Percentiles rank a stretch among this genome's conserved stretches.
Evolutionary conservation across 257 asterid species (phyloP).

Genomic region (Ligustrum vulgare): DNA sequence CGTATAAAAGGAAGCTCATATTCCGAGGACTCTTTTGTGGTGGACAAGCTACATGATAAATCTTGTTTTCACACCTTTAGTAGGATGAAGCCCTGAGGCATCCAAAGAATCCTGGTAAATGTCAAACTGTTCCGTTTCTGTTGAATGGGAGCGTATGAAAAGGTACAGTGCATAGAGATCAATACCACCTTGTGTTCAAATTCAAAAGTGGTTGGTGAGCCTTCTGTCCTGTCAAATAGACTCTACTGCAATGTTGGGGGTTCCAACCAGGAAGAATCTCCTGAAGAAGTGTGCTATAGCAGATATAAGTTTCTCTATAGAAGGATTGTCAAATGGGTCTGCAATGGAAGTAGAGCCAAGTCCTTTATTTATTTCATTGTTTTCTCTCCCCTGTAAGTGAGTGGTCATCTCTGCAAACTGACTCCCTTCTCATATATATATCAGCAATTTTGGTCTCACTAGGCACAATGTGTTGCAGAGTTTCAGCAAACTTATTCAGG

Average conservation of each 20-base stretch:
- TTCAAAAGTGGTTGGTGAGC: slow-evolving; percentile 18
- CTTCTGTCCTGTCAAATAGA: slow-evolving; percentile 36
- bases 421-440: slow-evolving; percentile 28
- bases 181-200: slow-evolving; percentile 39
- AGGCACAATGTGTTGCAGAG: too few species aligned
- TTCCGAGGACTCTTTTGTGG: background rate
- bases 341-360: background rate
- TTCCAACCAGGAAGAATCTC: slow-evolving; percentile 57
- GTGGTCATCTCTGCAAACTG: slow-evolving; percentile 28
- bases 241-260: slow-evolving; percentile 45
- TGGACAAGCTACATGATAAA: slow-evolving; percentile 46
- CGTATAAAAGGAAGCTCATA: too few species aligned
- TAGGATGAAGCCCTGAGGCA: slow-evolving; percentile 33
- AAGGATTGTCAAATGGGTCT: background rate
- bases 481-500: too few species aligned
- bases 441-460: slow-evolving; percentile 32
- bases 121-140: slow-evolving; percentile 17
- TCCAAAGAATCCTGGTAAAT: slow-evolving; percentile 27
- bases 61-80: slow-evolving; percentile 46
- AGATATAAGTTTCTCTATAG: slow-evolving; percentile 17
- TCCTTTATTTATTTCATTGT: too few species aligned
- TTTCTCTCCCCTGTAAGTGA: slow-evolving; percentile 1
- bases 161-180: slow-evolving; percentile 48
- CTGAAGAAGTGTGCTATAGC: slow-evolving; percentile 43
- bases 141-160: slow-evolving; percentile 7